A percentile compares a stretch with the other conserved stretches of the same genome.
Evolutionary conservation across 2,329 filamentous ascomycete species (phyloP).

Genomic region (Ascochyta viciae-villosae): DNA sequence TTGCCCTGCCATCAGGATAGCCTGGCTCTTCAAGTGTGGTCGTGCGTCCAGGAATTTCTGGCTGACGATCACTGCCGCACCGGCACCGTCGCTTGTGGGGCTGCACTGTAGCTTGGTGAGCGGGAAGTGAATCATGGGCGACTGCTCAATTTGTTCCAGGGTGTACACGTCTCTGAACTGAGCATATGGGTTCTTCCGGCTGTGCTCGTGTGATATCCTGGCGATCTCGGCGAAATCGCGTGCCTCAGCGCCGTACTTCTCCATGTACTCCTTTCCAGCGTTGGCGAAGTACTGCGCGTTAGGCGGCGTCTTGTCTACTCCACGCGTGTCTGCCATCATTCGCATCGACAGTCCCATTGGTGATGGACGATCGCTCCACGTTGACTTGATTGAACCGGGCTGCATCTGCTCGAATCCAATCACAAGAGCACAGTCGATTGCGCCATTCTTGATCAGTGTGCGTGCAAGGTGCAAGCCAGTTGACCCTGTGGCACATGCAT

Average conservation of each 20-base stretch:
- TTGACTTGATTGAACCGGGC: conserved; percentile 78
- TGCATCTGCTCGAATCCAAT: conserved; percentile 99
- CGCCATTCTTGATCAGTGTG: conserved; percentile 77
- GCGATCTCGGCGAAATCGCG: conserved; percentile 95
- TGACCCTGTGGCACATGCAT: conserved; percentile 93
- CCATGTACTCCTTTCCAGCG: conserved; percentile 90
- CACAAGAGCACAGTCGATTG: conserved; percentile 85
- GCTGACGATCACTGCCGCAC: conserved; percentile 86
- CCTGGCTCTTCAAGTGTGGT: conserved; percentile 79
- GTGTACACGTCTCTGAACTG: conserved; percentile 93
- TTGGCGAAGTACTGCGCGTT: conserved; percentile 96
- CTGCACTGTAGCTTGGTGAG: conserved; percentile 97
- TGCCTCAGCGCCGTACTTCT: conserved; percentile 83
- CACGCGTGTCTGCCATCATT: conserved; percentile 85
- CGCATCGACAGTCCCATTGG: conserved; percentile 74
- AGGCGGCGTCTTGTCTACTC: conserved; percentile 78
- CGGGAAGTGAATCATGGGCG: conserved; percentile 80
- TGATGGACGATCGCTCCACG: conserved; percentile 82
- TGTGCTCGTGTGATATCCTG: conserved; percentile 89
- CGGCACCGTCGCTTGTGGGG: conserved; percentile 90
- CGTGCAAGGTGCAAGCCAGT: conserved; percentile 85
- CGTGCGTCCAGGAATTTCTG: conserved; percentile 85
- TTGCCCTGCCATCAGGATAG: conserved; percentile 86
- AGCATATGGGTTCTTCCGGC: conserved; percentile 87
- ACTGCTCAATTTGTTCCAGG: conserved; percentile 77